Conservation (phyloP, 345 rosid species). For the Salix exigua region DNA sequence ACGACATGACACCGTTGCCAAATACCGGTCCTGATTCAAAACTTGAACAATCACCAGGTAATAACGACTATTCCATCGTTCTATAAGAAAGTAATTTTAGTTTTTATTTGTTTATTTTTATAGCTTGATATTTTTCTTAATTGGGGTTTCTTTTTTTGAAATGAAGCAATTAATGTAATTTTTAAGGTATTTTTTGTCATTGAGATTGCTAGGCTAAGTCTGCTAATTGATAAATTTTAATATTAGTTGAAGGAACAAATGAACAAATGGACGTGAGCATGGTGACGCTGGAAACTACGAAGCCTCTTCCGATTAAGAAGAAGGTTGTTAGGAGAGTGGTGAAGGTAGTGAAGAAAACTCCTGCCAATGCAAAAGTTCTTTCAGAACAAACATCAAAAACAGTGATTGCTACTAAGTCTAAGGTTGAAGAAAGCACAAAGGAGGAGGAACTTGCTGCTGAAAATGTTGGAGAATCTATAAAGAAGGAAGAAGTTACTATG, state of each 20-base stretch:
- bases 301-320: conserved; percentile 18
- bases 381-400: conserved; percentile 12
- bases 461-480: conserved; percentile 14
- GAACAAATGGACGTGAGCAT: conserved; percentile 5
- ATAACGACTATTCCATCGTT: not conserved
- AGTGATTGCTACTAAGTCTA: conserved; percentile 14
- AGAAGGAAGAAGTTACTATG: conserved; percentile 1
- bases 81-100: not conserved
- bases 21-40: conserved; percentile 13
- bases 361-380: conserved; percentile 23
- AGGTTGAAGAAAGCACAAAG: conserved; percentile 14
- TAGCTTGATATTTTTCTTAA: not conserved
- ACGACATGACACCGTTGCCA: conserved; percentile 16
- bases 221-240: no score
- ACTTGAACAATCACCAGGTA: conserved; percentile 35
- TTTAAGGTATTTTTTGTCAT: not conserved
- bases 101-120: not conserved
- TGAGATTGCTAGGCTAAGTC: not conserved
- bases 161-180: not conserved
- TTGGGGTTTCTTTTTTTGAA: not conserved
- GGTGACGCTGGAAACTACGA: conserved; percentile 16
- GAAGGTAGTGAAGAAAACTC: conserved; percentile 19
- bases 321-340: conserved; percentile 26
- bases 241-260: conserved; percentile 25
- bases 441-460: conserved; percentile 18